Percentiles rank a stretch among this genome's conserved stretches.
Conservation (phyloP, 2,329 filamentous ascomycete genomes). For the Daldinia sp. region DNA sequence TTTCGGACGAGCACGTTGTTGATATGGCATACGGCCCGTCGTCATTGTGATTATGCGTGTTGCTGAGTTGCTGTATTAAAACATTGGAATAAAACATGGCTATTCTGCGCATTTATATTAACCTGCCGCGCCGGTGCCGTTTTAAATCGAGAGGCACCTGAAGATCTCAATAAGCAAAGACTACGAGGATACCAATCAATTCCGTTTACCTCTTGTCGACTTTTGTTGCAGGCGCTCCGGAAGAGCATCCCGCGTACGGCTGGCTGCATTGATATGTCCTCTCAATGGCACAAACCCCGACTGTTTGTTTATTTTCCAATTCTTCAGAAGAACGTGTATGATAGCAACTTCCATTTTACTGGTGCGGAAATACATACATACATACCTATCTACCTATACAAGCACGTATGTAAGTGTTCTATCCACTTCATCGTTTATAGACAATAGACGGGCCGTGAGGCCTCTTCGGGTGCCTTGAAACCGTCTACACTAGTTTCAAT, state of each 20-base stretch:
- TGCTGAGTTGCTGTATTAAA: not conserved
- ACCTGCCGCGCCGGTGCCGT: not conserved
- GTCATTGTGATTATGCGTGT: constrained; percentile 1
- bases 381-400: too few relatives aligned
- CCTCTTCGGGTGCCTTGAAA: not conserved
- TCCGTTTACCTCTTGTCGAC: not conserved
- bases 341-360: not conserved
- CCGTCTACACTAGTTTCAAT: not conserved
- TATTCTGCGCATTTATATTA: not conserved
- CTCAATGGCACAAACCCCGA: not conserved
- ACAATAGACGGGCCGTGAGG: not conserved
- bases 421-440: not conserved
- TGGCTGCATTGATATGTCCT: not conserved
- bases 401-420: not conserved
- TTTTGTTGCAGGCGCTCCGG: not conserved
- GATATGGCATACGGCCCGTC: not conserved
- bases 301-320: not conserved
- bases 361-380: too few relatives aligned
- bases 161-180: not conserved
- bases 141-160: not conserved
- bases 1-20: constrained; percentile 5
- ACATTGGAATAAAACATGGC: not conserved
- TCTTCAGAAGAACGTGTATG: not conserved
- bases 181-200: not conserved
- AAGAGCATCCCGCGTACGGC: not conserved